These are phyloP conservation scores for Stellera chamaejasme DNA, from an alignment of 345 rosid species.

Conservation along the genomic window DNA sequence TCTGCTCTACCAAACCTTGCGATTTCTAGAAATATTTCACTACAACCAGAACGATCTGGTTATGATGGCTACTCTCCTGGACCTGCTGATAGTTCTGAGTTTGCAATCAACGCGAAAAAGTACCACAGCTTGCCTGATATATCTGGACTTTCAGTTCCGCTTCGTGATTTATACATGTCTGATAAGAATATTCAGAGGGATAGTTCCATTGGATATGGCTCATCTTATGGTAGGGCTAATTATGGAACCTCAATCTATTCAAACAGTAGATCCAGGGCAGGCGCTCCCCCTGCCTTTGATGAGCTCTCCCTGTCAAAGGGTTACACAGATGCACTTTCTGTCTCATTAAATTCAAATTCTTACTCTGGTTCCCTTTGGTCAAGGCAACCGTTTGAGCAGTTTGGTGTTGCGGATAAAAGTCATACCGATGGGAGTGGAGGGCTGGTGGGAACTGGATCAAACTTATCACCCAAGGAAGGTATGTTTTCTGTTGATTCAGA, in stretches of 20 bases:
- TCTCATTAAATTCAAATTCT: conserved; percentile 29
- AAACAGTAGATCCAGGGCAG: conserved; percentile 40
- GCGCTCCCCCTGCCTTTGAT: conserved; percentile 39
- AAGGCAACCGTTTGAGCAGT: conserved; percentile 94
- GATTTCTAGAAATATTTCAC: conserved; percentile 40
- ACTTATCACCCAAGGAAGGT: conserved; percentile 29
- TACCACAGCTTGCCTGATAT: conserved; percentile 89
- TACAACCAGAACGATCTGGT: conserved; percentile 47
- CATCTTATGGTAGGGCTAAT: conserved; percentile 38
- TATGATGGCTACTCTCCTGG: conserved; percentile 38
- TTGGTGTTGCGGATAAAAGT: conserved; percentile 67
- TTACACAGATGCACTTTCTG: conserved; percentile 36
- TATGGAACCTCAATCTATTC: conserved; percentile 43
- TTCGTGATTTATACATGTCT: conserved; percentile 37
- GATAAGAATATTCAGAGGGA: conserved; percentile 52
- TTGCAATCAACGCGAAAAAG: conserved; percentile 55
- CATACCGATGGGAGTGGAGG: conserved; percentile 43
- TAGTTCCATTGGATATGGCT: conserved; percentile 39
- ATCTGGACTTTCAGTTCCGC: conserved; percentile 59
- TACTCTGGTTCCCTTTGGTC: conserved; percentile 83
- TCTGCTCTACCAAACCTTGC: conserved; percentile 52
- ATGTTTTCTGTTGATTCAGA: conserved; percentile 49
- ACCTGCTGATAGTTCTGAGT: conserved; percentile 28
- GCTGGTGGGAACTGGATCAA: conserved; percentile 35
- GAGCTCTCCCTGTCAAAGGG: conserved; percentile 41